phyloP scores from a whole-genome alignment of 2,329 filamentous ascomycete genomes.

The Cercospora beticola region DNA sequence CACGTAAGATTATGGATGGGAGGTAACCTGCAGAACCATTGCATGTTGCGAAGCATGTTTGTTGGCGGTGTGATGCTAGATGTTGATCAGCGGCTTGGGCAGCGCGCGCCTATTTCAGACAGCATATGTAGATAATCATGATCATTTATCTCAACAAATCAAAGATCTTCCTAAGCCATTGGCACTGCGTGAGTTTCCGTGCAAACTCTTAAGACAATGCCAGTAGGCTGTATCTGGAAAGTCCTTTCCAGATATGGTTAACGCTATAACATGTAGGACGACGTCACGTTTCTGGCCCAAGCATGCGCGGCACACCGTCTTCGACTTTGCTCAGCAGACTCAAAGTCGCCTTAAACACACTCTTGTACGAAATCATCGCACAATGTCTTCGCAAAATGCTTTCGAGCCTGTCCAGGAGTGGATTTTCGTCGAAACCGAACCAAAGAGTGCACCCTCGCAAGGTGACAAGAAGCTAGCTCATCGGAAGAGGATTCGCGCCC shows the following conservation, averaged over 20 bases:
- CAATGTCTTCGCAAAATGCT: background rate
- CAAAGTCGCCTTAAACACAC: background rate
- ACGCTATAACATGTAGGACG: background rate
- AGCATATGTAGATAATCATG: background rate
- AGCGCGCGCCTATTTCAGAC: background rate
- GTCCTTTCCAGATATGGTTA: background rate
- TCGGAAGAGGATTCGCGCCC: background rate
- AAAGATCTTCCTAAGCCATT: background rate
- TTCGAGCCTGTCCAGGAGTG: background rate
- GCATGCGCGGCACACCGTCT: background rate
- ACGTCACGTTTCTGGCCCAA: background rate
- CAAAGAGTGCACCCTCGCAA: background rate
- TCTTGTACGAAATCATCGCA: background rate
- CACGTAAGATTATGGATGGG: no score
- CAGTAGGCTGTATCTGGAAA: background rate
- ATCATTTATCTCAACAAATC: background rate
- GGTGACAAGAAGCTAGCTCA: background rate
- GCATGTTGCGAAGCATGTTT: background rate
- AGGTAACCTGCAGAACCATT: background rate
- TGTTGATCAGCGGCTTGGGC: background rate
- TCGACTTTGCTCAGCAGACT: background rate
- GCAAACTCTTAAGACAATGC: background rate
- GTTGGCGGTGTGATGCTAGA: background rate
- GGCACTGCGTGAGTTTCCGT: background rate
- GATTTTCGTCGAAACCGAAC: background rate